Evolutionary conservation across 1,284 basidiomycete species (phyloP).

Genomic region (Papiliotrema laurentii): DNA sequence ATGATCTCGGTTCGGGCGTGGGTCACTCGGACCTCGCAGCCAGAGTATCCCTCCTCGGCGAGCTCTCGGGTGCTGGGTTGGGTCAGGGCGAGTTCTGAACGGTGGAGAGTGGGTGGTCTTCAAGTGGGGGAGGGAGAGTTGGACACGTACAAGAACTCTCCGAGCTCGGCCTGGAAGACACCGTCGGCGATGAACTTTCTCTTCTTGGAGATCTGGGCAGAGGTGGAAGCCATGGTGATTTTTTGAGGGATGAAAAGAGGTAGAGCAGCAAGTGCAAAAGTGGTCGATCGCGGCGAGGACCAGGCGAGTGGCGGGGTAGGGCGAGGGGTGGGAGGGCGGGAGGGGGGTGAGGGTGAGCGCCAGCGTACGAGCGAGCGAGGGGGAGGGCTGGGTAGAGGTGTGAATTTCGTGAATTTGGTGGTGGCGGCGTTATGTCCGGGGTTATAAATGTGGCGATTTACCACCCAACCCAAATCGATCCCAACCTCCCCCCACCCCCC

Average conservation of each 20-base stretch:
- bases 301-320: neutral
- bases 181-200: constrained; percentile 91
- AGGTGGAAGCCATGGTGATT: constrained; percentile 47
- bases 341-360: neutral
- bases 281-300: constrained; percentile 1
- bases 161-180: constrained; percentile 78
- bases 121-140: neutral
- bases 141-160: constrained; percentile 74
- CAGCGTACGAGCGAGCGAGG: neutral
- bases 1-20: constrained; percentile 99
- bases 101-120: neutral
- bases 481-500: too few relatives aligned
- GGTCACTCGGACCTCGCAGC: constrained; percentile 99
- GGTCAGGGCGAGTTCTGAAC: neutral
- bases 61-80: constrained; percentile 80
- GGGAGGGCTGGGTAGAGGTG: neutral
- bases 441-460: too few relatives aligned
- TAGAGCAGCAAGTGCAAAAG: neutral
- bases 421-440: too few relatives aligned
- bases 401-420: too few relatives aligned
- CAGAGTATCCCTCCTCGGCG: constrained; percentile 99
- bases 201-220: constrained; percentile 87
- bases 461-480: too few relatives aligned
- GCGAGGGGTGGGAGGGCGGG: neutral
- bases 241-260: constrained; percentile 11